Percentiles rank a stretch among this genome's conserved stretches.
Conservation (phyloP, 2,329 filamentous ascomycete genomes). For the Aschersonia sp. region DNA sequence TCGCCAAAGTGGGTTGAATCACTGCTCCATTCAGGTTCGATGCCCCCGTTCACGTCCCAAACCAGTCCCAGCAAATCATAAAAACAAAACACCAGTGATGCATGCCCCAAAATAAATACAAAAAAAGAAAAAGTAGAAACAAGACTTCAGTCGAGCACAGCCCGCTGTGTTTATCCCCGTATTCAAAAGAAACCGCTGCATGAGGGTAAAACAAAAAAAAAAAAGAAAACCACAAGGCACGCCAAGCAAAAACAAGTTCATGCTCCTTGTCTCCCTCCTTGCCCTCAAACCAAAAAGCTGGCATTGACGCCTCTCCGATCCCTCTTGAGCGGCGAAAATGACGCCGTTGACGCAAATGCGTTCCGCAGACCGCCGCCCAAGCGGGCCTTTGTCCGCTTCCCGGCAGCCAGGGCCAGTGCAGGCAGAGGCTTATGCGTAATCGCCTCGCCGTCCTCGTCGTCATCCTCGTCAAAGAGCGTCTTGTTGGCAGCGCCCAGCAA, state of each 20-base stretch:
- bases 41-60: too few relatives aligned
- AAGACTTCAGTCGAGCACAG: neutral
- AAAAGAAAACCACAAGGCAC: too few relatives aligned
- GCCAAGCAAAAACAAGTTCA: too few relatives aligned
- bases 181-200: too few relatives aligned
- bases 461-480: conserved; percentile 58
- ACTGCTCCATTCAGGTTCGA: too few relatives aligned
- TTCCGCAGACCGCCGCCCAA: conserved; percentile 19
- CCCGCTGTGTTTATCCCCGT: neutral
- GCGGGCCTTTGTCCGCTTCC: conserved; percentile 4
- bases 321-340: conserved; percentile 61
- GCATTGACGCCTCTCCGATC: conserved; percentile 48
- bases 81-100: neutral
- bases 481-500: conserved; percentile 46
- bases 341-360: conserved; percentile 32
- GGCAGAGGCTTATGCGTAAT: neutral
- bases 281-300: conserved; percentile 37
- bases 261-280: too few relatives aligned
- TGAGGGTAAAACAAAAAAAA: too few relatives aligned
- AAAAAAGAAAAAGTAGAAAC: too few relatives aligned
- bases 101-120: neutral
- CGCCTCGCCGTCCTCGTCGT: conserved; percentile 24
- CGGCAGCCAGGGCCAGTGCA: neutral
- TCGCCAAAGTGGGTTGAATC: too few relatives aligned
- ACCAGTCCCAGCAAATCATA: neutral